Evolutionary conservation across 805 yeast genomes (phyloP), one percentile per base, ranked within the genome.

Genomic region (Pichia sporocuriosa): DNA sequence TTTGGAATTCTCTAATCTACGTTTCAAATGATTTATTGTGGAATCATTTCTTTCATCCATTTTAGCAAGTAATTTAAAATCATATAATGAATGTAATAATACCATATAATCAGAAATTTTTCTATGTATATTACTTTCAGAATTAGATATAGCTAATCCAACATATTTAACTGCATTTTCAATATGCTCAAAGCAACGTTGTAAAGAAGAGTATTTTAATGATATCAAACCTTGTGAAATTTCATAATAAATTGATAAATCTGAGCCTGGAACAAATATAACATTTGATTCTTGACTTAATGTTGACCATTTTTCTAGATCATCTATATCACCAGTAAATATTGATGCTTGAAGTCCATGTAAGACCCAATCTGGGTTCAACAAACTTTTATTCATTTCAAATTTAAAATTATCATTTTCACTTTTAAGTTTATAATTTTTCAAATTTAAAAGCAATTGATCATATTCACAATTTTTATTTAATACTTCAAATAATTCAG

Each of bases 341-440:
- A 86, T 75, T 0, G 95, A 75, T 0, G 95, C 82, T 45, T 83
- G 84, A 3, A 87, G 61, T 0, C 89, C 97, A 34, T 81, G 70
- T 44, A 72, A 63, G 3, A 79, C 62, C 81, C 85, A 80, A 3
- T 76, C 82, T 11, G 71, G 58, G 1, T 50, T 43, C 10, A 51
- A 12, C 13, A 7, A 12, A 26, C 15, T 26, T 6, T 12, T 26
- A 26, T 40, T 1, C 25, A 21, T 16, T 13, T 25, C 12, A 8
- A n/a, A 7, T 6, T 21, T 34, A 10, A 6, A 41, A 17, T 40
- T 28, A 53, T 65, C 53, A 13, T 44, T 39, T 20, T 38, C 33
- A 15, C 29, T 30, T n/a, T 40, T 35, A 4, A 38, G 32, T 24
- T 48, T 67, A 47, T 59, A 48, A 3, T 57, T 55, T 6, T 72